These are phyloP conservation scores for Russula compacta DNA, from an alignment of 768 basidiomycete species.

Conservation along the genomic window DNA sequence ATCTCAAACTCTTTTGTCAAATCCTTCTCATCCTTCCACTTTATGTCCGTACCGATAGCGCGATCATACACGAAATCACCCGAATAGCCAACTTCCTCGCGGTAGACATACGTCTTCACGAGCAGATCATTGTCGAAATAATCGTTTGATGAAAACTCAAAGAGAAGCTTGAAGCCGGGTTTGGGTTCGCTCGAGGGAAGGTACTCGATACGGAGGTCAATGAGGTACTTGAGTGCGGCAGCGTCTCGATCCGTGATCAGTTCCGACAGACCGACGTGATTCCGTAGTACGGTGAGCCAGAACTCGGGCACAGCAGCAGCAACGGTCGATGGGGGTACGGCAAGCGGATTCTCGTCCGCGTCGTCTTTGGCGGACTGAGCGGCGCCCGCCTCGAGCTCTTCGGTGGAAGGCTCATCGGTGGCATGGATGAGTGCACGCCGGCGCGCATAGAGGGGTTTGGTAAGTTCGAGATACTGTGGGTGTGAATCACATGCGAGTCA, in stretches of 20 bases:
- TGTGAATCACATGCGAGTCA: not conserved
- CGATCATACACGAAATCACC: slow-evolving; percentile 97
- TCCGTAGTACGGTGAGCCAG: slow-evolving; percentile 94
- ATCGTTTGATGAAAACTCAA: slow-evolving; percentile 74
- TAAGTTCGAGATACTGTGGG: slow-evolving; percentile 60
- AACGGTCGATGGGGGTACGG: slow-evolving; percentile 22
- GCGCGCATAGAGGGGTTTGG: slow-evolving; percentile 80
- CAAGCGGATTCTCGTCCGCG: slow-evolving; percentile 52
- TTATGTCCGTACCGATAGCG: slow-evolving; percentile 84
- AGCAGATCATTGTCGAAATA: slow-evolving; percentile 80
- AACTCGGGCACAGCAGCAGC: slow-evolving; percentile 77
- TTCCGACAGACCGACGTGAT: slow-evolving; percentile 78
- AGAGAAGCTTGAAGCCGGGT: slow-evolving; percentile 88
- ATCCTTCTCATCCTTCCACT: slow-evolving; percentile 98
- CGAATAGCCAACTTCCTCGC: slow-evolving; percentile 85
- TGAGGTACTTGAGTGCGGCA: slow-evolving; percentile 72
- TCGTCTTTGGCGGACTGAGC: slow-evolving; percentile 67
- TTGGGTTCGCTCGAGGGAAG: slow-evolving; percentile 53
- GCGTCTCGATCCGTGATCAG: slow-evolving; percentile 92
- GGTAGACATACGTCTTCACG: slow-evolving; percentile 92
- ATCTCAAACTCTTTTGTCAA: slow-evolving; percentile 96
- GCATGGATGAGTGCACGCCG: slow-evolving; percentile 80
- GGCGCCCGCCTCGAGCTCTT: slow-evolving; percentile 80
- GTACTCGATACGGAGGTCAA: slow-evolving; percentile 75
- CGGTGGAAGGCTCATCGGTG: slow-evolving; percentile 55